A percentile compares a stretch with the other conserved stretches of the same genome.
These are phyloP conservation scores for Arthrocladium fulminans DNA, from an alignment of 2,329 filamentous ascomycete species.

Conservation along the genomic window DNA sequence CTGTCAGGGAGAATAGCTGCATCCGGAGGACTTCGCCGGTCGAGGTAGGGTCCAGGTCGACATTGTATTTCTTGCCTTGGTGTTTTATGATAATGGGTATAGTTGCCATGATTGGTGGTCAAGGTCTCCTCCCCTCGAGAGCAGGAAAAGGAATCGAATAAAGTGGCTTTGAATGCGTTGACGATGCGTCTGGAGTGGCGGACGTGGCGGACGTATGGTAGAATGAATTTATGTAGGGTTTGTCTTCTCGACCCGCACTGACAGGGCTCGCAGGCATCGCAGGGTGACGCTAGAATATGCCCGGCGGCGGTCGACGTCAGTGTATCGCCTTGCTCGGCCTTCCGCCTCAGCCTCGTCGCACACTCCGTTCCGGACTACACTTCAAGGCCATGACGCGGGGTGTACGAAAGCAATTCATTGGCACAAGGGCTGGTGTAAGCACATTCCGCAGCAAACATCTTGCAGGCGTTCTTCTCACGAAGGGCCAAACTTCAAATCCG, in stretches of 20 bases:
- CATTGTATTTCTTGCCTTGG: slow-evolving; percentile 86
- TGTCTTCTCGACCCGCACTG: not conserved
- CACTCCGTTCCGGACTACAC: not conserved
- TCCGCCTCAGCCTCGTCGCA: not conserved
- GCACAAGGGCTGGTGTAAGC: not conserved
- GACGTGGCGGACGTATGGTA: not conserved
- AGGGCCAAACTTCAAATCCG: not conserved
- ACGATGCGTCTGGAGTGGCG: not conserved
- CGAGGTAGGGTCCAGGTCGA: slow-evolving; percentile 77
- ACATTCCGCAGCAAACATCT: too few relatives aligned
- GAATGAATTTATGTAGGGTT: not conserved
- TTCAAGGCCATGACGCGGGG: not conserved
- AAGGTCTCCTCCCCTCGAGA: slow-evolving; percentile 27
- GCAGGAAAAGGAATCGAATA: slow-evolving; percentile 50
- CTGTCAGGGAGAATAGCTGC: slow-evolving; percentile 89
- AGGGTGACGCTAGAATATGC: not conserved
- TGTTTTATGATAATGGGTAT: slow-evolving; percentile 79
- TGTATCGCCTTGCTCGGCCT: not conserved
- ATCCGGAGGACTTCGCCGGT: slow-evolving; percentile 92
- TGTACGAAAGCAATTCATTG: not conserved
- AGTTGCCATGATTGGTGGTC: slow-evolving; percentile 21
- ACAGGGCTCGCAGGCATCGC: not conserved
- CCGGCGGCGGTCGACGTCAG: not conserved
- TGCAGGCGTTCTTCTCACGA: too few relatives aligned
- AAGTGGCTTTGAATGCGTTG: slow-evolving; percentile 8